phyloP scores from a whole-genome alignment of 371 early-diverging fungal species.

The Polyrhizophydium stewartii region DNA sequence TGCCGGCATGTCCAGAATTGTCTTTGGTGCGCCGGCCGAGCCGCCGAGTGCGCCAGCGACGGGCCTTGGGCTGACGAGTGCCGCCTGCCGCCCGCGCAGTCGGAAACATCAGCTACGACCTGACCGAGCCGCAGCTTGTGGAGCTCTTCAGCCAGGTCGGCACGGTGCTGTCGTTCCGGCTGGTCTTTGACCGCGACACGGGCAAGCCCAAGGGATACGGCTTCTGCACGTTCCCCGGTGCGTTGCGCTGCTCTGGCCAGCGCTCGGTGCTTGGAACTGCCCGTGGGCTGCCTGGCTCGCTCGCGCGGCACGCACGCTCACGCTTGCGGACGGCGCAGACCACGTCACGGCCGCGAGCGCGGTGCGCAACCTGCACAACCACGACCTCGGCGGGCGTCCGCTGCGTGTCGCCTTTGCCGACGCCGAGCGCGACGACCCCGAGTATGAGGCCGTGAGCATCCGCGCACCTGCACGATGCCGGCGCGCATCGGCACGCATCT shows the following conservation, averaged over 20 bases:
- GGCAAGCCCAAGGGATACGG: conserved; percentile 89
- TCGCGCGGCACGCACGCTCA: not conserved
- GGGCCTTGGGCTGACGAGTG: no score
- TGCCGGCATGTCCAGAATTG: no score
- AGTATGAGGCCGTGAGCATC: no score
- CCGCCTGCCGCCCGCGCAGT: conserved; percentile 11
- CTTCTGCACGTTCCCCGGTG: conserved; percentile 80
- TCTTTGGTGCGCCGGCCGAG: no score
- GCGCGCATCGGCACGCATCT: no score
- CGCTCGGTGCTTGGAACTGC: not conserved
- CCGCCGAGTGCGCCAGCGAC: no score
- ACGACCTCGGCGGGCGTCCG: conserved; percentile 76
- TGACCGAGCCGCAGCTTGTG: conserved; percentile 83
- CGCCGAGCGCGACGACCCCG: conserved; percentile 45
- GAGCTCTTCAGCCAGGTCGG: conserved; percentile 90
- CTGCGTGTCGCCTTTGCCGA: conserved; percentile 85
- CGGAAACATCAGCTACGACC: conserved; percentile 56
- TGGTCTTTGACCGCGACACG: conserved; percentile 84
- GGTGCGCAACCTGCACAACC: conserved; percentile 74
- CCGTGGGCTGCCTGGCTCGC: not conserved
- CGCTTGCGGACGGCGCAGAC: conserved; percentile 34
- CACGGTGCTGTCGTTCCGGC: conserved; percentile 66
- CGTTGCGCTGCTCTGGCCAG: not conserved
- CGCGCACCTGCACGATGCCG: no score
- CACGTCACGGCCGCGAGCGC: conserved; percentile 77